These are phyloP conservation scores for Isatis tinctoria DNA, from an alignment of 345 rosid species.

Conservation along the genomic window DNA sequence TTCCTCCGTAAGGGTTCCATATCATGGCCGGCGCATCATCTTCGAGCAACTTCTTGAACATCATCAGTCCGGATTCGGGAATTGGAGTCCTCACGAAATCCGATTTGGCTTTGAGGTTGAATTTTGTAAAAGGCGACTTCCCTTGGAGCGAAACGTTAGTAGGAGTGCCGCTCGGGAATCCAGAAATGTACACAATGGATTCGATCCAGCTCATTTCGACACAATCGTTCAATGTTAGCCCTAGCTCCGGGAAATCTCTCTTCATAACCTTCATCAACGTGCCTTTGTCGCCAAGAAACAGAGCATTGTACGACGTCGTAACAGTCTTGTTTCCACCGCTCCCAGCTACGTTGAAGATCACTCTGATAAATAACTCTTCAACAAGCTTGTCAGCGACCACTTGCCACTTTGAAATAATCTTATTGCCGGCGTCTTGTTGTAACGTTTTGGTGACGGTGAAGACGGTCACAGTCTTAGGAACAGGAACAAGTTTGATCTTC, in stretches of 20 bases:
- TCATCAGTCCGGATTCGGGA: constrained; percentile 19
- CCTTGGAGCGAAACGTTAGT: constrained; percentile 40
- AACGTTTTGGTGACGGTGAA: constrained; percentile 43
- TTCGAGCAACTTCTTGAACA: constrained; percentile 38
- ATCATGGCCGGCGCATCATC: constrained; percentile 46
- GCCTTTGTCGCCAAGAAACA: constrained; percentile 38
- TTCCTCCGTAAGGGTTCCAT: constrained; percentile 66
- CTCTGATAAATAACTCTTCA: constrained; percentile 48
- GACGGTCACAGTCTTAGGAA: constrained; percentile 51
- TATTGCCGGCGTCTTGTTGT: constrained; percentile 31
- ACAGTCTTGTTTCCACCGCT: constrained; percentile 26
- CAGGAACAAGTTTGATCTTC: constrained; percentile 57
- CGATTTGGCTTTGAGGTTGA: constrained; percentile 52
- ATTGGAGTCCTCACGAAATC: constrained; percentile 43
- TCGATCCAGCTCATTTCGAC: constrained; percentile 53
- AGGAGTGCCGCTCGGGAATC: constrained; percentile 33
- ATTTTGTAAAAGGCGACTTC: constrained; percentile 36
- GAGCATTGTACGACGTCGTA: constrained; percentile 28
- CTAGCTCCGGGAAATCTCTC: constrained; percentile 50
- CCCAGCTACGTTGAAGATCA: constrained; percentile 25
- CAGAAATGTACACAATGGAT: constrained; percentile 43
- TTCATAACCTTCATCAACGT: constrained; percentile 38
- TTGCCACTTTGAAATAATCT: constrained; percentile 48
- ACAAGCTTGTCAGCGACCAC: constrained; percentile 37
- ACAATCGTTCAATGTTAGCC: constrained; percentile 39